Evolutionary conservation across 495 filamentous ascomycete species (phyloP), one percentile per base, ranked within the genome.

Genomic region (Usnea hakonensis): DNA sequence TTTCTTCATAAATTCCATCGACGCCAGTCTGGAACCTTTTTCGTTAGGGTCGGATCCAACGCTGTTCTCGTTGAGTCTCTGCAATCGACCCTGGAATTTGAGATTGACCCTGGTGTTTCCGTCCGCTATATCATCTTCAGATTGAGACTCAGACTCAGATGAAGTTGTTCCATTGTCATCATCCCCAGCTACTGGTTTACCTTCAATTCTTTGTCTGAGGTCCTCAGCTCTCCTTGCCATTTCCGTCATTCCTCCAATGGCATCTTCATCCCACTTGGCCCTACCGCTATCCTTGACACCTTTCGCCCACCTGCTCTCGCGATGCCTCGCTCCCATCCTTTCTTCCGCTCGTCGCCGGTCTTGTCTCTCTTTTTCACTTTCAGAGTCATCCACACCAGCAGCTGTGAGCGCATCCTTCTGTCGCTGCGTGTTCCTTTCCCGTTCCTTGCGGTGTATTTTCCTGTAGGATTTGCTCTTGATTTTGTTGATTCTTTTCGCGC

Each of bases 401-500:
- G 83, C 84, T 23, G 78, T 73, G 46, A 93, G 76, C 33, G 85
- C 84, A 46, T 90, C 85, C 32, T 81, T 79, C 57, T 90, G 85
- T n/a, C 83, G 82, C 56, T 90, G 79, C 63, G 88, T 85, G 46
- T 87, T 75, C 61, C 84, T 84, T 70, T 90, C 84, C 16, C 85
- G 81, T 67, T 96, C 90, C 68, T 89, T 96, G 40, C 94, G 86
- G 71, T 97, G 95, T 28, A 97, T 86, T 56, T 91, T 85, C 21
- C 91, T 87, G 69, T 92, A 98, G 1, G 91, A 83, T 69, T 96
- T 97, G 68, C 87, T 91, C 78, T 98, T 98, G 72, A 98, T 98
- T 77, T 97, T 97, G 74, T 96, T 96, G 73, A 98, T 88, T 4
- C 94, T 86, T 74, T 93, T 96, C 5, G 91, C 83, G 57, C 90